A percentile compares a stretch with the other conserved stretches of the same genome.
phyloP scores from a whole-genome alignment of 169 alveolate genomes.

The Babesia sp. region DNA sequence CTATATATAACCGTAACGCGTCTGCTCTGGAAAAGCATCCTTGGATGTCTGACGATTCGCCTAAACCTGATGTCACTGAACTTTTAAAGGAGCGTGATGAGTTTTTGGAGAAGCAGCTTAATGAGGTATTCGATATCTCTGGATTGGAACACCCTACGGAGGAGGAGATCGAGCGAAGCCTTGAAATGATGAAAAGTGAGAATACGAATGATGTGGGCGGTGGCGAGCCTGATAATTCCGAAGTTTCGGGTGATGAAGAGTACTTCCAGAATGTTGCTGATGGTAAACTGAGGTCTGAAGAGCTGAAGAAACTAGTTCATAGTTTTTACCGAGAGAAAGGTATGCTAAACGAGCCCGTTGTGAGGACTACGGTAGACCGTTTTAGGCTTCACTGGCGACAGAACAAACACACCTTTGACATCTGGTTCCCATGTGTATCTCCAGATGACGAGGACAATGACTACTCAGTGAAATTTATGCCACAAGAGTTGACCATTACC shows the following conservation, averaged over 20 bases:
- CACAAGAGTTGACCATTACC: constrained; percentile 42
- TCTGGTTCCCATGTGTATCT: constrained; percentile 44
- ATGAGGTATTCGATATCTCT: constrained; percentile 45
- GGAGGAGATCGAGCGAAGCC: constrained; percentile 13
- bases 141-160: constrained; percentile 30
- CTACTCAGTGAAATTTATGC: constrained; percentile 44
- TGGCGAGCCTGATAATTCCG: background rate
- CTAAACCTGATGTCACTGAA: constrained; percentile 24
- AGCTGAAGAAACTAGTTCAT: constrained; percentile 20
- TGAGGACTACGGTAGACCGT: background rate
- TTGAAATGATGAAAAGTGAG: background rate
- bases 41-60: background rate
- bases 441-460: constrained; percentile 25
- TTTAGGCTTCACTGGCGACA: constrained; percentile 54
- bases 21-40: background rate
- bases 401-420: constrained; percentile 21
- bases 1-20: background rate
- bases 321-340: constrained; percentile 47
- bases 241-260: constrained; percentile 13
- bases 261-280: background rate
- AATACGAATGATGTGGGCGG: background rate
- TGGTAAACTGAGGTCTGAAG: constrained; percentile 19
- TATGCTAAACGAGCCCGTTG: constrained; percentile 46
- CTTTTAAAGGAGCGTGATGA: constrained; percentile 33
- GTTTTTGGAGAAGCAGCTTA: constrained; percentile 21